phyloP scores from a whole-genome alignment of 495 filamentous ascomycete genomes.

The Annulohypoxylon nitens region DNA sequence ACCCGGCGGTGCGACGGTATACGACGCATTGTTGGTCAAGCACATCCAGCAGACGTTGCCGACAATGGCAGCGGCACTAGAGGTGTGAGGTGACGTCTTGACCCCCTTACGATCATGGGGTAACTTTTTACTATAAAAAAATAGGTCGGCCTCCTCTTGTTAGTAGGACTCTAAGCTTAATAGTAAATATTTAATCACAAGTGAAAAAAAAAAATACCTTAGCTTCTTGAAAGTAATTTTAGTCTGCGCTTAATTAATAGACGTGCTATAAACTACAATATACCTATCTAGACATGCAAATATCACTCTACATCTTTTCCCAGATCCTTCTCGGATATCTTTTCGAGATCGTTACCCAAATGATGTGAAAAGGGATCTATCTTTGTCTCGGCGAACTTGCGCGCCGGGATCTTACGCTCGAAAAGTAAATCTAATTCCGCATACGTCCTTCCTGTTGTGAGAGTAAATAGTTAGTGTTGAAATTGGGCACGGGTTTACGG shows the following conservation, averaged over 20 bases:
- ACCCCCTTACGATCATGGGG: not conserved
- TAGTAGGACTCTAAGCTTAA: not conserved
- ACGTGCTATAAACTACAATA: not conserved
- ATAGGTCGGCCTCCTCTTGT: not conserved
- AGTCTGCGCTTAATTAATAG: not conserved
- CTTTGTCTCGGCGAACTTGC: conserved; percentile 54
- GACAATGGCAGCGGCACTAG: conserved; percentile 26
- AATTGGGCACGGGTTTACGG: not conserved
- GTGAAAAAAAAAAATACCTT: not conserved
- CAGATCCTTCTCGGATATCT: conserved; percentile 23
- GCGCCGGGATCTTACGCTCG: conserved; percentile 55
- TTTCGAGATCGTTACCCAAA: not conserved
- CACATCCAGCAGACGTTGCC: conserved; percentile 48
- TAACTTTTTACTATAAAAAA: not conserved
- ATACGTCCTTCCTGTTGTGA: conserved; percentile 54
- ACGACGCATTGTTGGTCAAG: conserved; percentile 44
- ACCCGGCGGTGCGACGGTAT: conserved; percentile 42
- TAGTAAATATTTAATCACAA: not conserved
- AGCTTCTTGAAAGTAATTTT: not conserved
- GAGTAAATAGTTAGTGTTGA: not conserved
- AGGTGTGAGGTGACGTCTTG: conserved; percentile 4
- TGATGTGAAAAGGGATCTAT: conserved; percentile 45
- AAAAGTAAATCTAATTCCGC: conserved; percentile 67
- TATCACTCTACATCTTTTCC: conserved; percentile 19
- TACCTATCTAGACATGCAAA: not conserved